These are phyloP conservation scores for Aspergillus novofumigatus DNA, from an alignment of 2,329 filamentous ascomycete species.

Conservation along the genomic window DNA sequence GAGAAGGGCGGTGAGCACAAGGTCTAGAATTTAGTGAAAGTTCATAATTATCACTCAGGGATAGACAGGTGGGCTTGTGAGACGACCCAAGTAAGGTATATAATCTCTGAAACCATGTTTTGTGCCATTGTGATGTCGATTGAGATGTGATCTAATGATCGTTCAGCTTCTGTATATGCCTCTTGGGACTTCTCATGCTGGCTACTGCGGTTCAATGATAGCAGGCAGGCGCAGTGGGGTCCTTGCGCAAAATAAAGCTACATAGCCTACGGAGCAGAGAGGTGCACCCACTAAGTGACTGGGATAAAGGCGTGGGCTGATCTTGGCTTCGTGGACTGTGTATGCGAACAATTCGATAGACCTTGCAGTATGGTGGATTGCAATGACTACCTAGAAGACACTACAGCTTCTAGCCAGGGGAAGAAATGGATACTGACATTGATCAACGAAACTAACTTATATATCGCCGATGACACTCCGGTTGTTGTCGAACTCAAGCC, in stretches of 20 bases:
- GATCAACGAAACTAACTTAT: not conserved
- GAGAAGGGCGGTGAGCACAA: not conserved
- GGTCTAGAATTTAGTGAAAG: constrained; percentile 5
- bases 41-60: not conserved
- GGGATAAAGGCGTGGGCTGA: not conserved
- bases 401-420: not conserved
- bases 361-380: not conserved
- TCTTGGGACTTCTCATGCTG: too few species aligned
- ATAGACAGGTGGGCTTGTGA: too few species aligned
- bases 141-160: not conserved
- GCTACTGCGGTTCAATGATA: not conserved
- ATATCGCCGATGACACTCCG: not conserved
- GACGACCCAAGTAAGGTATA: not conserved
- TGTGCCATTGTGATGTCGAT: not conserved
- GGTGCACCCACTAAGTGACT: not conserved
- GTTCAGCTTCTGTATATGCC: not conserved
- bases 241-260: not conserved
- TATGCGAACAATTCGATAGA: not conserved
- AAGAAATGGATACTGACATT: not conserved
- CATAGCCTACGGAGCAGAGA: not conserved
- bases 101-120: not conserved
- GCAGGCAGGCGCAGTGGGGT: not conserved
- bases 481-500: not conserved
- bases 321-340: not conserved
- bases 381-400: not conserved